phyloP scores from a whole-genome alignment of 2,329 filamentous ascomycete species.

The Monosporascus sp. region DNA sequence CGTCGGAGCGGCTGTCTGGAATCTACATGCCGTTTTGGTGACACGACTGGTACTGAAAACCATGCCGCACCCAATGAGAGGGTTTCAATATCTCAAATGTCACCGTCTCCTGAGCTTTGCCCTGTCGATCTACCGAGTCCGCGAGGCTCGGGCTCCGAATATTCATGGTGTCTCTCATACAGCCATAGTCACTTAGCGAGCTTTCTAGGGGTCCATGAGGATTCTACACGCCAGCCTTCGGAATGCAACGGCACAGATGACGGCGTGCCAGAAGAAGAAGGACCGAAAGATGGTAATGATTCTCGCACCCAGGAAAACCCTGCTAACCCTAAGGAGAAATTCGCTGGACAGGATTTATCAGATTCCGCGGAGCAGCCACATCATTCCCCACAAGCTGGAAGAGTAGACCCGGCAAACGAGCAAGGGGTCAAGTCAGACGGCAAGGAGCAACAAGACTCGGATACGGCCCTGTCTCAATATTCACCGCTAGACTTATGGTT shows the following conservation, averaged over 20 bases:
- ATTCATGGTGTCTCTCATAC: conserved; percentile 24
- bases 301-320: background rate
- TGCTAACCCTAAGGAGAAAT: background rate
- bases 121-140: conserved; percentile 15
- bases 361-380: background rate
- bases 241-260: conserved; percentile 5
- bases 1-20: conserved; percentile 13
- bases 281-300: background rate
- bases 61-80: conserved; percentile 7
- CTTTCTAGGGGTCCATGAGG: conserved; percentile 14
- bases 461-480: conserved; percentile 11
- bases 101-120: conserved; percentile 15
- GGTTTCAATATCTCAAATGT: conserved; percentile 11
- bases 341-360: background rate
- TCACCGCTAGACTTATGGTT: conserved; percentile 26
- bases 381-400: background rate
- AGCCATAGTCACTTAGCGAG: conserved; percentile 19
- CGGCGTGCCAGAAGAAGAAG: background rate
- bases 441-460: background rate
- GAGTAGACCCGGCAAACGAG: background rate
- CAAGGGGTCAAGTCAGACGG: background rate
- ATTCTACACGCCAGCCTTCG: conserved; percentile 1
- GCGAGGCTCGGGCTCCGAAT: conserved; percentile 18
- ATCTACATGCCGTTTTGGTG: conserved; percentile 4
- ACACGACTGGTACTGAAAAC: conserved; percentile 4